Base-by-base conservation (phyloP, 2,329 filamentous ascomycete genomes). In the Whalleya microplaca region DNA sequence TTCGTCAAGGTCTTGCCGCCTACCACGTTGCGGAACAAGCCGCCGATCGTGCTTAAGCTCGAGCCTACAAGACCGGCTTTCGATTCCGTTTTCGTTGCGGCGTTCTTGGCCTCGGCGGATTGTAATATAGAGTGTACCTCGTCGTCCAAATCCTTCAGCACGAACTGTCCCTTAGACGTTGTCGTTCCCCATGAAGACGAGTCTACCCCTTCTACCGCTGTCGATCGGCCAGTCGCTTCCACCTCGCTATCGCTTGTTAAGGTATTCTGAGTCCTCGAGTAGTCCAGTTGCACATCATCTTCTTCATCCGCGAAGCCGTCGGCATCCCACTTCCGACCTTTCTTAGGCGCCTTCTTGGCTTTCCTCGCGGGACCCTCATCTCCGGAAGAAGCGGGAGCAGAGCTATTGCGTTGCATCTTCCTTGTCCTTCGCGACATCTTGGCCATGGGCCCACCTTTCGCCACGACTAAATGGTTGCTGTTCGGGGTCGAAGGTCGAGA, bases 1-100 rank as follows among this genome's bases (percentile, higher is more conserved):
- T 92, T 91, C 1, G 92, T 96, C 68, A 99, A 78, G 0, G 89
- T 91, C 79, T 97, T 97, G 62, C 96, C 95, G 52, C 95, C 95
- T 0, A 99, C 89, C 41, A 99, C 89, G 71, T 97, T 98, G 64
- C 92, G 87, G 79, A 99, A 96, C 54, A 98, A 84, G 18, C 92
- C 91, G 51, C 91, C 88, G 61, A 98, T 90, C 14, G 91, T 90
- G 70, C 86, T 92, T 55, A 96, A 81, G 53, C 92, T 86, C 3
- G 91, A 87, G 23, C 89, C 90, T 12, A 97, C 84, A 14, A 97
- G 77, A 0, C 91, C 89, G 16, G 80, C 78, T 49, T 80, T 80
- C 2, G 78, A 68, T 47, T 83, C 81, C n/a, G 75, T 63, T 51
- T 61, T 68, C 1, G 74, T 71, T 1, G 78, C 73, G 3, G 75